Base-by-base conservation (phyloP, 495 filamentous ascomycete genomes). In the Cetradonia linearis region DNA sequence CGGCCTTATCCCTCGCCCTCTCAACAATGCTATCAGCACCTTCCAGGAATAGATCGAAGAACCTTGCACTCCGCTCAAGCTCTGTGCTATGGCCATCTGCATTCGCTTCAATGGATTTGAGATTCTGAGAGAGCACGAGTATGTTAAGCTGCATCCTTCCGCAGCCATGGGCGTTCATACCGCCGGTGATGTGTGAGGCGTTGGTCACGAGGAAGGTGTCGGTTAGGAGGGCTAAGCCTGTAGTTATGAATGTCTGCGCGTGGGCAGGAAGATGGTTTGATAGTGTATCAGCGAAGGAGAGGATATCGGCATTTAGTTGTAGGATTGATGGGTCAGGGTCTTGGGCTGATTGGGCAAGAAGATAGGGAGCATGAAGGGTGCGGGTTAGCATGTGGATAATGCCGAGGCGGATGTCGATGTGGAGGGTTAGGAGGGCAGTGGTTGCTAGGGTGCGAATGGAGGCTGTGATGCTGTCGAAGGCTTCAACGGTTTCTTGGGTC, bases 111-210 rank as follows among this genome's bases (percentile, higher is more conserved):
- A 98, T 86, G 57, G 93, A 93, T 72, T 91, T 94, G 56, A 98
- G 79, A 64, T 95, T 95, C 65, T 97, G 94, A 68, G 96, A 91
- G 33, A 98, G 74, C 50, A 98, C 93, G 10, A 95, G 77, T 49
- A 97, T 88, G 67, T 97, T 94, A 33, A 96, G 80, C 66, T 88
- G 85, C 77, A 97, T 86, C 8, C 89, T 80, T 25, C 82, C 78
- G 63, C 84, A 88, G 18, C 94, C 93, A 59, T 84, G 78, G 37
- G 73, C 72, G 62, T 94, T 91, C 79, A 94, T 84, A 2, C 78
- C 79, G 37, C 81, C 79, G 38, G 48, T 44, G 50, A 91, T 85
- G 60, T 77, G 75, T 13, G 70, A 72, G 11, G 81, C 81, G 64
- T 83, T 81, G n/a, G 80, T 69, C 25, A 91, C 79, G 37, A 95